Percentiles rank a stretch among this genome's conserved stretches.
phyloP scores from a whole-genome alignment of 2,329 filamentous ascomycete genomes.

The Phoma sp. region DNA sequence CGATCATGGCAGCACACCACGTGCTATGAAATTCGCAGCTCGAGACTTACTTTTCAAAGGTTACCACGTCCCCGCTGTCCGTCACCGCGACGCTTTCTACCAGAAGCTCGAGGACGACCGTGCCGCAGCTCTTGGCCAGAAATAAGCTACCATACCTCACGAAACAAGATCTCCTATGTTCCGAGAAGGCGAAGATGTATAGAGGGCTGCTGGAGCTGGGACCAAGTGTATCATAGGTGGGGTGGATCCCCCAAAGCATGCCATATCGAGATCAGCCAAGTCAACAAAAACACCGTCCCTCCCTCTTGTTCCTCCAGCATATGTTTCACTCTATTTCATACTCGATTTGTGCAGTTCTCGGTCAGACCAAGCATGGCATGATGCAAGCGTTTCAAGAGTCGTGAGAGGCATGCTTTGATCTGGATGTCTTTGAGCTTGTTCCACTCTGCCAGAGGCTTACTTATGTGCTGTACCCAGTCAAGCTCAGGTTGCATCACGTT shows the following conservation, averaged over 20 bases:
- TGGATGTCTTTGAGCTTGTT: no score
- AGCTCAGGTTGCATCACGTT: no score
- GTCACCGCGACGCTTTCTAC: constrained; percentile 69
- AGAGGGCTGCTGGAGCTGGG: constrained; percentile 31
- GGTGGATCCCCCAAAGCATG: constrained; percentile 31
- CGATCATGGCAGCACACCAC: neutral
- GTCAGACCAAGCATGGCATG: no score
- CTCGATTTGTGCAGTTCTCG: no score
- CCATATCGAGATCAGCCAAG: constrained; percentile 29
- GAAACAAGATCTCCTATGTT: constrained; percentile 38
- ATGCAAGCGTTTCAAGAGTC: no score
- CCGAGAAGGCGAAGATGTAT: constrained; percentile 29
- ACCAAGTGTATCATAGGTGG: constrained; percentile 43
- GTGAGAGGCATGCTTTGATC: no score
- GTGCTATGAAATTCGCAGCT: neutral
- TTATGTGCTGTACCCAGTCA: no score
- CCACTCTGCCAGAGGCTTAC: no score
- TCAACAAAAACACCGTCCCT: constrained; percentile 11
- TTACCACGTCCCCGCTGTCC: constrained; percentile 69
- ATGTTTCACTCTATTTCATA: neutral
- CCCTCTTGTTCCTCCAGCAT: neutral
- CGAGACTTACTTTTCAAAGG: constrained; percentile 50
- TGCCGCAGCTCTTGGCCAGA: constrained; percentile 55
- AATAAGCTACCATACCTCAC: constrained; percentile 27
- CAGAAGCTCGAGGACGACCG: constrained; percentile 68